These are phyloP conservation scores for Eucalyptus camaldulensis DNA, from an alignment of 345 rosid species.

Conservation along the genomic window DNA sequence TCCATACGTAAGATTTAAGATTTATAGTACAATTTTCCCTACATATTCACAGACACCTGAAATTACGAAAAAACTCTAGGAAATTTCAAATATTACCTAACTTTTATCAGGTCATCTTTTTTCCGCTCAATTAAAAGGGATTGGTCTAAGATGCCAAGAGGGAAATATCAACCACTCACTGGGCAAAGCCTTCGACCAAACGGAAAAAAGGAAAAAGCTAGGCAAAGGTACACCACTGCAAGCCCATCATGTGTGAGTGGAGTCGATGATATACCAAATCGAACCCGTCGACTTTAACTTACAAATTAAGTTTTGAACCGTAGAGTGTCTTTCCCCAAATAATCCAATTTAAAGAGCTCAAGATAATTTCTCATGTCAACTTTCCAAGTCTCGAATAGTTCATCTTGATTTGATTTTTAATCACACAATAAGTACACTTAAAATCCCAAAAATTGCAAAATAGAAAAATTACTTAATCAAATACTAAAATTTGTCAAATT, in stretches of 20 bases:
- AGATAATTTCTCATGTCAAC: background rate
- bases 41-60: background rate
- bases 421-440: no score
- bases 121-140: accelerated
- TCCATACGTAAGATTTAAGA: background rate
- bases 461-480: no score
- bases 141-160: background rate
- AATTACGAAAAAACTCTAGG: background rate
- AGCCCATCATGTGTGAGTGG: background rate
- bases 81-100: background rate
- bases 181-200: background rate
- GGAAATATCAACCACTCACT: accelerated
- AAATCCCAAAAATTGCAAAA: no score
- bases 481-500: no score
- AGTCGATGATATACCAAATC: accelerated
- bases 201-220: no score
- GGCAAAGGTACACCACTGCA: background rate
- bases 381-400: background rate
- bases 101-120: background rate
- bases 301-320: background rate
- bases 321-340: background rate
- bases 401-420: background rate
- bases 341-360: background rate
- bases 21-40: background rate
- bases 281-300: background rate